Base-by-base conservation (phyloP, 768 basidiomycete species). In the Dioszegia crocea region DNA sequence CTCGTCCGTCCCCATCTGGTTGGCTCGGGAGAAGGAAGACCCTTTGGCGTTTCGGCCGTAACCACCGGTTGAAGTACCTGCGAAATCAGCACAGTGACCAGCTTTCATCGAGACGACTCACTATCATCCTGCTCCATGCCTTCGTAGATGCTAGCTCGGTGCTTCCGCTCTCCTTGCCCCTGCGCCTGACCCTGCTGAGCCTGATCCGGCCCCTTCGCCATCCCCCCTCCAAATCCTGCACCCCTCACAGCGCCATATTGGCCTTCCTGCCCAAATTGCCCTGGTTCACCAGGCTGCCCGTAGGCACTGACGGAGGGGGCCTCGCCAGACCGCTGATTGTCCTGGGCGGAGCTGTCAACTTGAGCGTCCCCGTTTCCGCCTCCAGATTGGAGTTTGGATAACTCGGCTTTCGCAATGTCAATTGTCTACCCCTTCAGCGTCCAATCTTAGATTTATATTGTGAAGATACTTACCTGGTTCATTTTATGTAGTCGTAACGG, bases 31-130 rank as follows among this genome's bases (percentile, higher is more conserved):
- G 54, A 64, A 69, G 11, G 66, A 36, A 16, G 38, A 52, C 6
- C 71, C 70, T 36, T 64, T 60, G 31, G 54, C 53, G 41, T 70
- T 70, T 21, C 43, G 41, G 8, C 68, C 71, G 24, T 65, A 73
- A n/a, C 68, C 71, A 30, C 71, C 71, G 26, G 57, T 38, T 0
- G 64, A 47, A 27, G 71, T 73, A 40, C 59, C 71, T 73, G 8
- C 43, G 29, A 43, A 29, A 29, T 29, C 4, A n/a, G n/a, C n/a
- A n/a, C n/a, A n/a, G n/a, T n/a, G n/a, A n/a, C n/a, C n/a, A n/a
- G n/a, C n/a, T n/a, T n/a, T n/a, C n/a, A n/a, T n/a, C n/a, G n/a
- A n/a, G n/a, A n/a, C 30, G 27, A 62, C 65, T 48, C 45, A 66
- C 65, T 63, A 31, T 66, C 65, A 41, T 55, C 57, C 29, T 46